A percentile compares a stretch with the other conserved stretches of the same genome.
These are phyloP conservation scores for Alternaria sp. DNA, from an alignment of 2,329 filamentous ascomycete genomes.

Conservation along the genomic window DNA sequence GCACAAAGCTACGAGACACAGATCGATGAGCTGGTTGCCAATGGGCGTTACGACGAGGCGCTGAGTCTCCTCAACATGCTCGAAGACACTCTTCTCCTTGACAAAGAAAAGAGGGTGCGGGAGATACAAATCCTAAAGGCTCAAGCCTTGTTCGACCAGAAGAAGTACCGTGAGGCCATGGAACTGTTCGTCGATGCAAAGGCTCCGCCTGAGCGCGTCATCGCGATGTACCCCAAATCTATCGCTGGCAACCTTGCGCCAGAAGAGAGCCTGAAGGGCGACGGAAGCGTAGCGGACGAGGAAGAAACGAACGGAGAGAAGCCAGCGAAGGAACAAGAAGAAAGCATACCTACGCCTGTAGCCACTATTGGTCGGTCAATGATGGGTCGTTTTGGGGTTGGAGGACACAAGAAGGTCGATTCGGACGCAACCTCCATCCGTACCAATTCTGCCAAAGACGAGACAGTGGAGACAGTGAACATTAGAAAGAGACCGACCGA, in stretches of 20 bases:
- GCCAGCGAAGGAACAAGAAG: conserved; percentile 29
- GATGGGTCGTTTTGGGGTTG: conserved; percentile 59
- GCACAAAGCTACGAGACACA: conserved; percentile 91
- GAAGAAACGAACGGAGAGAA: conserved; percentile 41
- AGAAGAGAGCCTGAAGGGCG: conserved; percentile 62
- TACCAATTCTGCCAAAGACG: conserved; percentile 62
- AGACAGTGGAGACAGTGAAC: conserved; percentile 65
- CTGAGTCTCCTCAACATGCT: conserved; percentile 88
- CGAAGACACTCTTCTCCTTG: conserved; percentile 85
- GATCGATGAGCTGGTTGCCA: conserved; percentile 79
- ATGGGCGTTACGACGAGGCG: conserved; percentile 83
- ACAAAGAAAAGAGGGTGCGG: conserved; percentile 81
- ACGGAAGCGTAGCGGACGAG: conserved; percentile 49
- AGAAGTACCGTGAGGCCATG: conserved; percentile 84
- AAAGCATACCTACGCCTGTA: conserved; percentile 36
- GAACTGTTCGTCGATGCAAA: conserved; percentile 91
- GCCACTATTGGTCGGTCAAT: conserved; percentile 52
- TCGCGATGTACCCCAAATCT: conserved; percentile 80
- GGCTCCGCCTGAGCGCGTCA: conserved; percentile 86
- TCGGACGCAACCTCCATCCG: conserved; percentile 66
- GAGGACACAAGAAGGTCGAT: conserved; percentile 56
- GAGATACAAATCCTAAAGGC: conserved; percentile 94
- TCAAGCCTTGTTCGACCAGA: conserved; percentile 79
- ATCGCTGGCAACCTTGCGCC: conserved; percentile 84
- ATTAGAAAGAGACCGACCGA: conserved; percentile 59